Conservation (phyloP, 371 early-diverging fungal genomes). For the Umbelopsis sp. region DNA sequence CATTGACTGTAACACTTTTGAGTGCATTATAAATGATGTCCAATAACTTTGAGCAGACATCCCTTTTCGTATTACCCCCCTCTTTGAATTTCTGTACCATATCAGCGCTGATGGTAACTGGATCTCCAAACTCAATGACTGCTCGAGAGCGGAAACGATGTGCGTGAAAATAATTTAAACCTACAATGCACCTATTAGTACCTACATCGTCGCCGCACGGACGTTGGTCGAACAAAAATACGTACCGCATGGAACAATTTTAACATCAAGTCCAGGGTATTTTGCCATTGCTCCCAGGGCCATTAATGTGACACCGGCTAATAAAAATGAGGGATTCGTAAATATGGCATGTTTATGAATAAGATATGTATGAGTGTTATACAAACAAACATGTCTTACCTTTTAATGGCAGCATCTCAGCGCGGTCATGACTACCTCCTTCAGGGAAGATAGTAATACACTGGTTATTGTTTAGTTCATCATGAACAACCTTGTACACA, state of each 20-base stretch:
- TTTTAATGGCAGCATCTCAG: constrained; percentile 94
- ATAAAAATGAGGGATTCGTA: no score
- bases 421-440: constrained; percentile 96
- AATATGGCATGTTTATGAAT: no score
- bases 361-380: not conserved
- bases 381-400: constrained; percentile 36
- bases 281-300: constrained; percentile 93
- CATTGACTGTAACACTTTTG: constrained; percentile 88
- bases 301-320: constrained; percentile 89
- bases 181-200: constrained; percentile 27
- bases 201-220: not conserved
- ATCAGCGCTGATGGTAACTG: constrained; percentile 77
- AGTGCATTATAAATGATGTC: constrained; percentile 78
- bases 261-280: constrained; percentile 86
- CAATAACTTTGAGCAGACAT: constrained; percentile 81
- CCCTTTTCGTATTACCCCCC: constrained; percentile 84
- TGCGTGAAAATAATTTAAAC: constrained; percentile 95
- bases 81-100: constrained; percentile 81
- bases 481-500: constrained; percentile 85
- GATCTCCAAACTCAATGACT: constrained; percentile 95
- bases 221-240: not conserved
- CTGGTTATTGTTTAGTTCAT: constrained; percentile 75
- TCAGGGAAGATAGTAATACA: constrained; percentile 98
- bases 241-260: constrained; percentile 87
- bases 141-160: constrained; percentile 95